These are phyloP conservation scores for Elaeis guineensis DNA, from an alignment of 176 grass and related monocot species.

Conservation along the genomic window DNA sequence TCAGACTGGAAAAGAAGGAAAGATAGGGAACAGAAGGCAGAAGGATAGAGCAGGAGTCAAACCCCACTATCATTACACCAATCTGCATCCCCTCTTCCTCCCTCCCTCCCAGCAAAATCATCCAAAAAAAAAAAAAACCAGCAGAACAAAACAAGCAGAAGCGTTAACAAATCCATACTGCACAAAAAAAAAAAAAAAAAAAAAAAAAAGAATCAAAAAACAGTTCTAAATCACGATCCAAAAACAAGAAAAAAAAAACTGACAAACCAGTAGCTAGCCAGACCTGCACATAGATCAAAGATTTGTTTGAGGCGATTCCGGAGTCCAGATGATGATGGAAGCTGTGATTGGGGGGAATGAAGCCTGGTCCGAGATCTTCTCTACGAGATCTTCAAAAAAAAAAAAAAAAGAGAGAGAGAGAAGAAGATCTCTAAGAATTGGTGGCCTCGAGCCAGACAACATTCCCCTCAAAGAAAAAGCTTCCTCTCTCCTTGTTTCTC, in stretches of 20 bases:
- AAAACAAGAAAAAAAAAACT: background rate
- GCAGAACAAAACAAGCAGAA: too few relatives aligned
- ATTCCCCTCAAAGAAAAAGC: slow-evolving; percentile 11
- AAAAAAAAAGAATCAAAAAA: too few relatives aligned
- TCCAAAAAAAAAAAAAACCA: background rate
- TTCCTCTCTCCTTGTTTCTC: background rate
- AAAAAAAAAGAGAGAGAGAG: background rate
- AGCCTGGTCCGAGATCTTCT: slow-evolving; percentile 97
- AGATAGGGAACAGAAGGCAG: slow-evolving; percentile 6
- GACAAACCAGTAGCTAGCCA: too few relatives aligned
- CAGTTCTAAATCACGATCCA: background rate
- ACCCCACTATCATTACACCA: slow-evolving; percentile 35
- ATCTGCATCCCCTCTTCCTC: slow-evolving; percentile 13
- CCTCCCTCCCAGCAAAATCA: background rate
- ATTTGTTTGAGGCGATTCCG: too few relatives aligned
- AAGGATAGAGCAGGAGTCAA: slow-evolving; percentile 12
- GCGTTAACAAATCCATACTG: too few relatives aligned
- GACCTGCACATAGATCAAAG: too few relatives aligned
- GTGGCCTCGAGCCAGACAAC: slow-evolving; percentile 8
- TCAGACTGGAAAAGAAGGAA: slow-evolving; percentile 3
- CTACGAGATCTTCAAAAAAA: background rate
- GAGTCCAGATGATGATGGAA: slow-evolving; percentile 25
- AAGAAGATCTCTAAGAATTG: too few relatives aligned
- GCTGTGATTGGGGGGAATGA: slow-evolving; percentile 93
- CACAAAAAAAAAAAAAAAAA: background rate